Base-by-base conservation (phyloP, 805 yeast species). In the Pichia insulana region DNA sequence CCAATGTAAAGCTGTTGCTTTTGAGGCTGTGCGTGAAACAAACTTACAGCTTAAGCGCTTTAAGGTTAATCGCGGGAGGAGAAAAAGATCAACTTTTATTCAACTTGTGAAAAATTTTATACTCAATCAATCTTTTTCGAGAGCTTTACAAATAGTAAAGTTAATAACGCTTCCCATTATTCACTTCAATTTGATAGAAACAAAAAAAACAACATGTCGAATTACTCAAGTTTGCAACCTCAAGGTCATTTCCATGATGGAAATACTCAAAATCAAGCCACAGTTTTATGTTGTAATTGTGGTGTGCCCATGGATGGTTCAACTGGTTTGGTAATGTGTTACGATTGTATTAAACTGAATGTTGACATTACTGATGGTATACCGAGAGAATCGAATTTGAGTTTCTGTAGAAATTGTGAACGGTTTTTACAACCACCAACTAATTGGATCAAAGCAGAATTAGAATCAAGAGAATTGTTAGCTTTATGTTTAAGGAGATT, bases 301-400 rank as follows among this genome's bases (percentile, higher is more conserved):
- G 97, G 97, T 67, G 86, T 83, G 43, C 97, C 97, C 35, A 86
- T 92, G 76, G 97, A 92, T 60, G 97, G 97, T 35, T 86, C 97
- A 19, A 67, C 78, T 20, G 96, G 96, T 12, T 68, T 89, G 44
- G 95, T 88, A 22, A 87, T 90, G 95, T 92, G 98, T 69, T 81
- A 85, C 70, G 97, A 92, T 65, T 92, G 99, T 77, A 85, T 92
- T 60, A 86, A 87, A 63, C 69, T 90, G 57, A 87, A 87, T 2
- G 92, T 87, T 45, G 97, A 90, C 62, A 87, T 92, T 54, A 88
- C 98, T 2, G 87, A 82, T 52, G 96, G 95, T 36, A 81, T 83
- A 42, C 97, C 97, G 40, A 76, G 97, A 63, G 97, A 92, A 61
- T 90, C 95, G 8, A 84, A 87, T 52, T 70, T 92, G 38, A 85